Evolutionary conservation across 2,329 filamentous ascomycete genomes (phyloP), one percentile per base, ranked within the genome.

Genomic region (Lachnellula arida): DNA sequence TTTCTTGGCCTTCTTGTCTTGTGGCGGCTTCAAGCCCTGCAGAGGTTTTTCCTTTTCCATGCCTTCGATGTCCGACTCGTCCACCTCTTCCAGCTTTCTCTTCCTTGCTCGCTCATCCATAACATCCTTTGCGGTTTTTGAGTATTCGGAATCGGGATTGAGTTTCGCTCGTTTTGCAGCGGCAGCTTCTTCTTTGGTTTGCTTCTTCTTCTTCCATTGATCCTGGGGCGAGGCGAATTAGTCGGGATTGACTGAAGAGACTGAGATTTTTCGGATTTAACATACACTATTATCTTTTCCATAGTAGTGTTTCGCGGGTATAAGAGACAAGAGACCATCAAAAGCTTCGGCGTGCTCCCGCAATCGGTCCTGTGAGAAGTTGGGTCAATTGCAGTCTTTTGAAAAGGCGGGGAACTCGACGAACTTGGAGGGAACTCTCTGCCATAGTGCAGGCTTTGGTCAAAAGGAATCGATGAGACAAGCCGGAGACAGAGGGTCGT

Each of bases 171-270:
- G 82, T 75, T 91, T 91, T 54, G 91, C 89, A 63, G 88, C 86
- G 60, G 85, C 84, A 57, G 89, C 89, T 73, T 96, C 82, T 72
- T 91, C 88, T 71, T 96, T 96, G 50, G 91, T 93, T 75, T 97
- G 92, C 78, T 97, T 97, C 76, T 94, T 96, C 70, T 87, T 87
- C 72, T 86, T 85, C 91, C 91, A 96, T 86, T 97, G 91, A 67
- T 94, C 88, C 91, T 96, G 68, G 60, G 63, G 50, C 53, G 46
- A 32, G 35, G 25, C 50, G 56, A 50, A 60, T 62, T 54, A 65
- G 58, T 54, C 54, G 42, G 46, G 52, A 43, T 53, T 51, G 23
- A 46, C 25, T 50, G 22, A 28, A 42, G 28, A 39, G n/a, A 35
- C 48, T 17, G 15, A 28, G 34, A 48, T 39, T 34, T 25, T 35